Base-by-base conservation (phyloP, 2,329 filamentous ascomycete genomes). In the Microascus cirrosus region DNA sequence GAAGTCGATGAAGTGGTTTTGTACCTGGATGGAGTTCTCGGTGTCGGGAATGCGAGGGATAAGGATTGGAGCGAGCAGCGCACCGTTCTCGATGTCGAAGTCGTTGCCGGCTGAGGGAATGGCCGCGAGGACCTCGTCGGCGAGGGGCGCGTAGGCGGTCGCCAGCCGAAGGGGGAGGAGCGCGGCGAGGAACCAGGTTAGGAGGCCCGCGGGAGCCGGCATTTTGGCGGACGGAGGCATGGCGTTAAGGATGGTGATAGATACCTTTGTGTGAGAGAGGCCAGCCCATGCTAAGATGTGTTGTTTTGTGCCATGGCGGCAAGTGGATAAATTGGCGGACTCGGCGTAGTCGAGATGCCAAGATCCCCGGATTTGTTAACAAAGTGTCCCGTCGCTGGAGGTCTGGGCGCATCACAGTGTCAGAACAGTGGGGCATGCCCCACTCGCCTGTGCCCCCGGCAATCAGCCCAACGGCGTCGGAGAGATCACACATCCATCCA, bases 41-140 rank as follows among this genome's bases (percentile, higher is more conserved):
- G 91, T 95, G 18, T 92, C 94, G 7, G 94, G 89, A 0, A 99
- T 92, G 60, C 94, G 88, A 1, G 94, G 86, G 55, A 87, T 84
- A 57, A 99, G 78, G 65, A 99, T 92, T 1, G 93, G 94, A 3
- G 93, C 81, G 35, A 99, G 82, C 20, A 99, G 79, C 3, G 81
- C 75, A 63, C 91, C 90, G 36, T 77, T 80, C 60, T 86, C 73
- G 64, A 94, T 89, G 71, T 96, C 83, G 69, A 96, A 93, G 71
- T 90, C 87, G 59, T 77, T 72, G 60, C 83, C 85, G 1, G 85
- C 85, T n/a, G 80, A 81, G 13, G 90, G 89, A 18, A 99, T 80
- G 56, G 75, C 77, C 62, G 77, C 80, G 51, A 97, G 78, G 36
- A 87, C 86, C 59, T 82, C 80, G 72, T 96, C 88, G 39, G 90